phyloP scores from a whole-genome alignment of 768 basidiomycete species.

The Epithele typhae region DNA sequence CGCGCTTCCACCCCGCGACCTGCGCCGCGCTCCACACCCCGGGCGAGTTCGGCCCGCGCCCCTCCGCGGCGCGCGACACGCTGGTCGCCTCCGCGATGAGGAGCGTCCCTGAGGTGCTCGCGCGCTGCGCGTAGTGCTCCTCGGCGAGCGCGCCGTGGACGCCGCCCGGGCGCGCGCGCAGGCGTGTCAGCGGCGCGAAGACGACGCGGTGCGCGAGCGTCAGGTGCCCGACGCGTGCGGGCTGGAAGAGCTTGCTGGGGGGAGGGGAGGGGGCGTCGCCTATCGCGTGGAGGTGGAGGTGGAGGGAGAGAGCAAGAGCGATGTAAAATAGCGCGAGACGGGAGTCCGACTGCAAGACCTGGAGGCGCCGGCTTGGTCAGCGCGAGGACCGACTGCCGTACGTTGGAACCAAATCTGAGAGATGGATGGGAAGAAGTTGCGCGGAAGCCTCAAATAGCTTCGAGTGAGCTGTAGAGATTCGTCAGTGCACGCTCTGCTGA shows the following conservation, averaged over 20 bases:
- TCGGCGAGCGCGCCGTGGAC: constrained; percentile 29
- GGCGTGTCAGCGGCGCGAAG: constrained; percentile 33
- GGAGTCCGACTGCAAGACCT: too few species aligned
- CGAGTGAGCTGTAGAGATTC: too few species aligned
- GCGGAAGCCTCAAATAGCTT: too few species aligned
- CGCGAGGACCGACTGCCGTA: too few species aligned
- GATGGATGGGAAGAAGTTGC: too few species aligned
- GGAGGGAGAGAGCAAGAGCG: too few species aligned
- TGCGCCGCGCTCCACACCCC: constrained; percentile 46
- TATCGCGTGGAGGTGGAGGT: neutral
- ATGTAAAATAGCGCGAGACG: too few species aligned
- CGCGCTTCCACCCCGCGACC: constrained; percentile 38
- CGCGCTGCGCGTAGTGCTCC: constrained; percentile 36
- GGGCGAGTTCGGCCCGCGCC: constrained; percentile 32
- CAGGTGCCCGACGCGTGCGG: constrained; percentile 27
- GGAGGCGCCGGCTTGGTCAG: too few species aligned
- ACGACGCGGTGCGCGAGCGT: constrained; percentile 33
- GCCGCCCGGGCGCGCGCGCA: constrained; percentile 22
- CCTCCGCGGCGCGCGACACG: constrained; percentile 27
- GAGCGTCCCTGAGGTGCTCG: constrained; percentile 34
- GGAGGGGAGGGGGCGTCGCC: neutral
- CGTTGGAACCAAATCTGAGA: too few species aligned
- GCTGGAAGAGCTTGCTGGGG: constrained; percentile 24
- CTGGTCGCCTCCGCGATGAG: constrained; percentile 44
- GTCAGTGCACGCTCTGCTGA: too few species aligned